These are phyloP conservation scores for Plantago major DNA, from an alignment of 257 asterid genomes.

Conservation along the genomic window DNA sequence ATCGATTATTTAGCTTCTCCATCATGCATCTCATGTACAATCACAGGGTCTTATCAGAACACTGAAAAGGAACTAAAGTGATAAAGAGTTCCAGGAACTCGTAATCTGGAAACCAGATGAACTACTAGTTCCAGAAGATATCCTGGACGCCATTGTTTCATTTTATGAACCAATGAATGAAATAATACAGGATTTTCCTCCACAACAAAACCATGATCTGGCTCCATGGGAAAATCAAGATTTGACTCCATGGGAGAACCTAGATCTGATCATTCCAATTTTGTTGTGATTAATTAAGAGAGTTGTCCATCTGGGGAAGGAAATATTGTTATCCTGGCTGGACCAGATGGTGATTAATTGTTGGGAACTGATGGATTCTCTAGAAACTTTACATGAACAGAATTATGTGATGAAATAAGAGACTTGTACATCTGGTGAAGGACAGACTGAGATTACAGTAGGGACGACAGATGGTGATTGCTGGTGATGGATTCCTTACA, in stretches of 20 bases:
- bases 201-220: slow-evolving; percentile 1
- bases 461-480: background rate
- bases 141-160: background rate
- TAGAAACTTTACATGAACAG: slow-evolving; percentile 18
- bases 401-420: background rate
- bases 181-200: background rate
- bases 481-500: no score
- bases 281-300: background rate
- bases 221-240: no score
- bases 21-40: slow-evolving; percentile 27
- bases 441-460: background rate
- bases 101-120: background rate
- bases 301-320: background rate
- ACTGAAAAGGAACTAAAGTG: background rate
- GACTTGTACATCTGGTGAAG: background rate
- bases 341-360: slow-evolving; percentile 27
- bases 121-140: slow-evolving; percentile 3
- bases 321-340: slow-evolving; percentile 34
- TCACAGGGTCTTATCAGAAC: slow-evolving; percentile 13
- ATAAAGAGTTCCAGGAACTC: background rate
- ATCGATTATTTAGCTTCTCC: slow-evolving; percentile 12
- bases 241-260: no score
- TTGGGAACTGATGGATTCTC: slow-evolving; percentile 38
- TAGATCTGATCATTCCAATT: background rate
- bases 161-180: no score